phyloP scores from a whole-genome alignment of 2,329 filamentous ascomycete genomes.

The Fusarium irregulare region DNA sequence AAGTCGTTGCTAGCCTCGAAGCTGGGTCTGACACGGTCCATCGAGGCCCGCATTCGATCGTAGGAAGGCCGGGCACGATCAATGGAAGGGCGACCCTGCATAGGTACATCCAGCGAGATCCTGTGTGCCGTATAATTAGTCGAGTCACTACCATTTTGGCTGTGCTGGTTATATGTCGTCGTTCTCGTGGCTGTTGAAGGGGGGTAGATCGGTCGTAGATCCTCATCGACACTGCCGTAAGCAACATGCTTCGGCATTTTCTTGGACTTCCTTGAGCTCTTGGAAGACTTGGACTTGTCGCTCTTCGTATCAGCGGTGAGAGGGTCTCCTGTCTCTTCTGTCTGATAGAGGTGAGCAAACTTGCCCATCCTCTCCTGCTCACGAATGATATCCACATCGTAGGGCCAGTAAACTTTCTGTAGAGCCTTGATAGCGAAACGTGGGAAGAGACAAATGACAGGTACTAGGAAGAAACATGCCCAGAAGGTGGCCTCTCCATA shows the following conservation, averaged over 20 bases:
- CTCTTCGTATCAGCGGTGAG: slow-evolving; percentile 55
- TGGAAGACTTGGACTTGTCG: slow-evolving; percentile 66
- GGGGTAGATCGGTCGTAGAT: slow-evolving; percentile 91
- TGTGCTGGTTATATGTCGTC: slow-evolving; percentile 79
- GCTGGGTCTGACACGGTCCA: slow-evolving; percentile 85
- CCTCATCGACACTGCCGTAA: slow-evolving; percentile 80
- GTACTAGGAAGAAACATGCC: slow-evolving; percentile 82
- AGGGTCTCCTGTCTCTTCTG: slow-evolving; percentile 50
- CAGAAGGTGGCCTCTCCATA: slow-evolving; percentile 89
- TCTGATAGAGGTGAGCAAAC: slow-evolving; percentile 74
- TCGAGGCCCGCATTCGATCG: slow-evolving; percentile 85
- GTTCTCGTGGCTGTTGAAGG: slow-evolving; percentile 85
- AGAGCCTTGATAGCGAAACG: slow-evolving; percentile 87
- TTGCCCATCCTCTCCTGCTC: slow-evolving; percentile 88
- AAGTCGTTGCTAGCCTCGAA: slow-evolving; percentile 93
- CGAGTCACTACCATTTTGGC: slow-evolving; percentile 92
- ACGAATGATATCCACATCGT: slow-evolving; percentile 94
- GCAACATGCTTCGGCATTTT: slow-evolving; percentile 67
- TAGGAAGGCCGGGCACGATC: slow-evolving; percentile 84
- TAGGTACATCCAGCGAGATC: slow-evolving; percentile 65
- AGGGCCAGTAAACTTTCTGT: slow-evolving; percentile 94
- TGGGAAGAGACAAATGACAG: slow-evolving; percentile 85
- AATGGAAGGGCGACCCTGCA: slow-evolving; percentile 64
- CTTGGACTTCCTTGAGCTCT: slow-evolving; percentile 56
- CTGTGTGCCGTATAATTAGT: slow-evolving; percentile 85